Conservation (phyloP, 2,329 filamentous ascomycete species). For the Talaromyces sp. region DNA sequence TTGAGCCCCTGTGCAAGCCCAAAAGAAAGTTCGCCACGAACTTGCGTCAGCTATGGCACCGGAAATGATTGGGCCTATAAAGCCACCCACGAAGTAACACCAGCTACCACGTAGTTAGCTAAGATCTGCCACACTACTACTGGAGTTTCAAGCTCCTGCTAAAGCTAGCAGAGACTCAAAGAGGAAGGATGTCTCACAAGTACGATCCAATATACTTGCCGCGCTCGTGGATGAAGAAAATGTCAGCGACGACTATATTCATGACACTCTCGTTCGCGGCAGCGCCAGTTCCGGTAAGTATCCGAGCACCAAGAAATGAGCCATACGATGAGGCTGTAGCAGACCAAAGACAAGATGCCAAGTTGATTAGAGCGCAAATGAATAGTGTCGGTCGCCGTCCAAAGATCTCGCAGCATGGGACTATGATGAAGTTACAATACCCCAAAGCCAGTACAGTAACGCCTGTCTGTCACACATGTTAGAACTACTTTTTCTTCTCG, state of each 20-base stretch:
- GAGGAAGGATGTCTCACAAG: slow-evolving; percentile 27
- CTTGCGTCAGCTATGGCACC: slow-evolving; percentile 36
- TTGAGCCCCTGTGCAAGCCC: slow-evolving; percentile 41
- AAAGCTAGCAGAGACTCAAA: not conserved
- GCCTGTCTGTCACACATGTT: slow-evolving; percentile 28
- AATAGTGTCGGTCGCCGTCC: slow-evolving; percentile 41
- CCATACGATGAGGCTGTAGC: slow-evolving; percentile 42
- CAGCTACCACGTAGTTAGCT: not conserved
- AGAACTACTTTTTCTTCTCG: too few species aligned
- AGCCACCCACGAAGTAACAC: slow-evolving; percentile 31
- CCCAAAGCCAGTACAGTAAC: slow-evolving; percentile 45
- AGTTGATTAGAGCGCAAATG: slow-evolving; percentile 39
- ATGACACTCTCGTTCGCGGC: slow-evolving; percentile 45
- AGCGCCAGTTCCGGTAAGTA: slow-evolving; percentile 42
- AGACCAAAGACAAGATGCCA: slow-evolving; percentile 44
- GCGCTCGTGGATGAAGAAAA: slow-evolving; percentile 46
- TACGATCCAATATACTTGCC: slow-evolving; percentile 40
- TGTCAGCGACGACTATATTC: slow-evolving; percentile 44
- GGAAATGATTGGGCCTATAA: slow-evolving; percentile 44
- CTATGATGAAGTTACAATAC: slow-evolving; percentile 45
- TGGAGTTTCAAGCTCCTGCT: too few species aligned
- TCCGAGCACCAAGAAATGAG: slow-evolving; percentile 43
- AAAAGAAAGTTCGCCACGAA: slow-evolving; percentile 46
- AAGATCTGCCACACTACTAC: too few species aligned
- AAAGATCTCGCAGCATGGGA: slow-evolving; percentile 42